A percentile compares a stretch with the other conserved stretches of the same genome.
Evolutionary conservation across 1,139 yeast genomes (phyloP).

Genomic region (Geotrichum candidum): DNA sequence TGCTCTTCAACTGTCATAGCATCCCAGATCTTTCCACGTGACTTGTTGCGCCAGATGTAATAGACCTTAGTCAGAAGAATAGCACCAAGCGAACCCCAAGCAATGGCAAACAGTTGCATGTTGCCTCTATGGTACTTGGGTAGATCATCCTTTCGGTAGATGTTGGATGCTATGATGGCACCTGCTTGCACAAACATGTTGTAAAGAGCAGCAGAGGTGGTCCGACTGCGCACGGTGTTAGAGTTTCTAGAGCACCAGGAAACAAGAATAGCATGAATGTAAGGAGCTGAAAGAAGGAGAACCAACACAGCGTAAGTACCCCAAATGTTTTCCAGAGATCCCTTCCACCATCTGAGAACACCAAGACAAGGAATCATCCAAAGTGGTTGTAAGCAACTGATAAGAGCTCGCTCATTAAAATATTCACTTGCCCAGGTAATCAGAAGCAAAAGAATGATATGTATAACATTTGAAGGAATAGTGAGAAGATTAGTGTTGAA

Average conservation of each 20-base stretch:
- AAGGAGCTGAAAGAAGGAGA: conserved; percentile 44
- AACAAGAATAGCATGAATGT: conserved; percentile 51
- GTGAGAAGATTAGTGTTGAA: conserved; percentile 49
- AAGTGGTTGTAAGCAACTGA: conserved; percentile 33
- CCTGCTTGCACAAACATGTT: conserved; percentile 55
- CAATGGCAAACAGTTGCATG: conserved; percentile 38
- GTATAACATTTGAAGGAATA: conserved; percentile 44
- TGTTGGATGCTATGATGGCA: conserved; percentile 44
- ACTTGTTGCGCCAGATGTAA: conserved; percentile 44
- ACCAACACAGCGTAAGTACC: conserved; percentile 48
- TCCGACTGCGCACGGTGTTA: conserved; percentile 51
- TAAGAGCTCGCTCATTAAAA: conserved; percentile 36
- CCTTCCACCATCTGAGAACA: conserved; percentile 47
- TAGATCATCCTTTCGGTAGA: conserved; percentile 50
- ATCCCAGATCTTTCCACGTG: conserved; percentile 44
- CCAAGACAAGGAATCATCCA: conserved; percentile 41
- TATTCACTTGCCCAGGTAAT: conserved; percentile 42
- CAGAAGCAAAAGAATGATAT: conserved; percentile 38
- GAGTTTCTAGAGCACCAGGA: conserved; percentile 57
- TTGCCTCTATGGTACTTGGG: conserved; percentile 57
- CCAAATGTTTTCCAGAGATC: conserved; percentile 45
- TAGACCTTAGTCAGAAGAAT: conserved; percentile 31
- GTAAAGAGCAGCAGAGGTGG: conserved; percentile 55
- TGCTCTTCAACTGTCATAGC: conserved; percentile 45
- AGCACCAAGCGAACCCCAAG: conserved; percentile 27